Base-by-base conservation (phyloP, 805 yeast genomes). In the Sungouiella blattae region DNA sequence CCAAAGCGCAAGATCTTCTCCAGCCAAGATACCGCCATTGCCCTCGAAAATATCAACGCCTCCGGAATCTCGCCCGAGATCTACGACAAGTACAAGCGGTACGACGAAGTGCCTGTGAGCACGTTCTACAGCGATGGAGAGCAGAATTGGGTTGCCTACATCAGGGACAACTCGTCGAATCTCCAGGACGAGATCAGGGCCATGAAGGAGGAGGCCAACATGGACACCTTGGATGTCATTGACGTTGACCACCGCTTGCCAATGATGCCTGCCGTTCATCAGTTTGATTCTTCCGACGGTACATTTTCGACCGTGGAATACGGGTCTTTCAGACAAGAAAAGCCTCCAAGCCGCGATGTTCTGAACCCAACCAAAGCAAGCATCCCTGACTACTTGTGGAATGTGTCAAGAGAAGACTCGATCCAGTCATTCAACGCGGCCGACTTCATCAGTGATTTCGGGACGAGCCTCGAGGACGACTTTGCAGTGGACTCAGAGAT, bases 401-500 rank as follows among this genome's bases (percentile, higher is more conserved):
- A 23, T 9, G 28, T 41, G 8, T 25, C 31, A 20, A 30, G 34
- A 21, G 56, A 54, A 2, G 46, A 28, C 7, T 57, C 62, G 6
- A 31, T 37, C 11, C 53, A 48, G 23, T 59, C 67, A 4, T 38
- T 56, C 17, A 44, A 57, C 1, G 55, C 69, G 4, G 36, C 57
- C 7, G 52, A 57, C 28, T 41, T 48, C 27, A 56, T 58, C 18
- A 45, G 45, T 6, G 56, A 55, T 18, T 63, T 66, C 32, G 44
- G 53, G n/a, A 49, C 43, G 26, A 40, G 32, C 24, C 37, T 48
- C 23, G 51, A 46, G 28, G 14, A 29, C 17, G 53, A 52, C 16
- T 58, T 65, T 23, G 55, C 54, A 32, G 44, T 48, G 28, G 43
- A 38, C 18, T 20, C 22, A 6, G 22, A 20, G 8, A 9, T 9